Evolutionary conservation across 106 monocot species (phyloP).

Genomic region (Gastrodia elata): DNA sequence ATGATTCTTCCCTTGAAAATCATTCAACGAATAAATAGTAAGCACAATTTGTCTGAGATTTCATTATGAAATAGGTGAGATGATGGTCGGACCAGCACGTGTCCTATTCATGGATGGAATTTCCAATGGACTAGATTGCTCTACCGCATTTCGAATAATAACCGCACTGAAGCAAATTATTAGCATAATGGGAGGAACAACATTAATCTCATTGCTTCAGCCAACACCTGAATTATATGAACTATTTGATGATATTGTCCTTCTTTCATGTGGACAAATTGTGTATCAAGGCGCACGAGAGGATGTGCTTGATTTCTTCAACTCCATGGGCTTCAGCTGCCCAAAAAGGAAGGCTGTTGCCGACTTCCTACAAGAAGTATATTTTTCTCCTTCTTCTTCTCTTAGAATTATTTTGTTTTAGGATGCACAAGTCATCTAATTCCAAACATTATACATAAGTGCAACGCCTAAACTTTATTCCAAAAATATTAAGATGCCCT

Average conservation of each 20-base stretch:
- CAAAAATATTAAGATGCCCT: too few species aligned
- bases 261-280: constrained; percentile 31
- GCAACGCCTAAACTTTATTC: too few species aligned
- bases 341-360: constrained; percentile 34
- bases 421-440: too few species aligned
- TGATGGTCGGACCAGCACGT: constrained; percentile 28
- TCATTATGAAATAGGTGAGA: constrained; percentile 16
- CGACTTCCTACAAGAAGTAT: constrained; percentile 41
- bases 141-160: constrained; percentile 30
- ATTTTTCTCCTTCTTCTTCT: too few species aligned
- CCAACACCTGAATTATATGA: constrained; percentile 31
- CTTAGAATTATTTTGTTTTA: too few species aligned
- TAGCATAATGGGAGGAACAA: constrained; percentile 25
- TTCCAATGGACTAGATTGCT: constrained; percentile 36
- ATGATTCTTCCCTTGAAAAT: neutral
- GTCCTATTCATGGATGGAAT: constrained; percentile 36
- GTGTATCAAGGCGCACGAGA: constrained; percentile 33
- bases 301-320: constrained; percentile 33
- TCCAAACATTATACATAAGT: too few species aligned
- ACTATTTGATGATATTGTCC: constrained; percentile 35
- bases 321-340: constrained; percentile 32
- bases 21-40: too few species aligned
- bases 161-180: constrained; percentile 23
- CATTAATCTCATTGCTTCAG: constrained; percentile 29
- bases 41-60: too few species aligned